phyloP scores from a whole-genome alignment of 2,329 filamentous ascomycete species.

The Sarocladiaceae sp. region DNA sequence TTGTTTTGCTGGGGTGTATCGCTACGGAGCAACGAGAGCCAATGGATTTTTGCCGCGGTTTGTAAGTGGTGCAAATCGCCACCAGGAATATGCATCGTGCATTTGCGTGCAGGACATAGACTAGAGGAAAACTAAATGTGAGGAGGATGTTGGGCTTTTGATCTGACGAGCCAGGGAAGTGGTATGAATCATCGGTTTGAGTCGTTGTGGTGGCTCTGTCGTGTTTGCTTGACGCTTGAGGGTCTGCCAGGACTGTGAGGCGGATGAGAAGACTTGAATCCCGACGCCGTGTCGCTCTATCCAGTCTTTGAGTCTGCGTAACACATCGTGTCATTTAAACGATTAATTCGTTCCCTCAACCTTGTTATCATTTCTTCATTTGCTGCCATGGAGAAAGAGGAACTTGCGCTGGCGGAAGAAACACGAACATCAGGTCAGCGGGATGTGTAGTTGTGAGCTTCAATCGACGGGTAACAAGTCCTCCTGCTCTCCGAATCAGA shows the following conservation, averaged over 20 bases:
- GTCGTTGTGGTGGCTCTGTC: background rate
- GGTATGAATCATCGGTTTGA: constrained; percentile 10
- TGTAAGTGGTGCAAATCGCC: background rate
- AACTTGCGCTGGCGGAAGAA: too few species aligned
- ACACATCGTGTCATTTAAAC: too few species aligned
- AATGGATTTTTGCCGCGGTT: constrained; percentile 9
- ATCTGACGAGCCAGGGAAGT: constrained; percentile 2
- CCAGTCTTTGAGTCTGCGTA: too few species aligned
- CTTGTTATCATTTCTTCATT: too few species aligned
- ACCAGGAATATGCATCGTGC: background rate
- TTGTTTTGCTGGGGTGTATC: background rate
- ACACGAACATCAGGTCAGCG: too few species aligned
- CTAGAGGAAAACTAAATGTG: background rate
- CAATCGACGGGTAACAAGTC: too few species aligned
- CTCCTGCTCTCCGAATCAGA: too few species aligned
- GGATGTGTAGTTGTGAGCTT: too few species aligned
- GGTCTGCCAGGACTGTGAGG: background rate
- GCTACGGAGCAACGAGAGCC: constrained; percentile 12
- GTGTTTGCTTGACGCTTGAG: background rate
- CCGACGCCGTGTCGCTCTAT: too few species aligned
- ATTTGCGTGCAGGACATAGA: background rate
- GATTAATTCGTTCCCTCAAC: too few species aligned
- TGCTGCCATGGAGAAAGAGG: too few species aligned
- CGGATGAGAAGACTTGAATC: too few species aligned
- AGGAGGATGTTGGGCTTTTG: background rate